Conservation (phyloP, 164 flowering plant genomes). For the Kingdonia uniflora region DNA sequence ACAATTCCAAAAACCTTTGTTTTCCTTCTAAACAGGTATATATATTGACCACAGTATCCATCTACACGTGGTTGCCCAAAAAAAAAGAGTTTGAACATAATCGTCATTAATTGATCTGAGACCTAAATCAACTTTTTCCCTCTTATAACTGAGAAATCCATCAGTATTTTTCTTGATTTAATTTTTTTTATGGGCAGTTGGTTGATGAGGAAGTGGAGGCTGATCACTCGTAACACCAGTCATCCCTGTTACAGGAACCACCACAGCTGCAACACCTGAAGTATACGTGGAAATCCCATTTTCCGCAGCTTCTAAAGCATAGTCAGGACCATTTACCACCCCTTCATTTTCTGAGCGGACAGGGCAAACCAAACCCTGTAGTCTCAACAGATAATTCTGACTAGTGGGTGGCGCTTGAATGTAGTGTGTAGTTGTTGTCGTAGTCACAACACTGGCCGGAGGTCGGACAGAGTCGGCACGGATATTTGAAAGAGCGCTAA, state of each 20-base stretch:
- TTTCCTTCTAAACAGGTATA: too few relatives aligned
- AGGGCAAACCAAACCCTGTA: slow-evolving; percentile 70
- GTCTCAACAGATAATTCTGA: slow-evolving; percentile 62
- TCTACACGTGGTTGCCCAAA: too few relatives aligned
- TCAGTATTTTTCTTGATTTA: too few relatives aligned
- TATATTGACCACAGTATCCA: too few relatives aligned
- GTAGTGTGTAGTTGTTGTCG: slow-evolving; percentile 44
- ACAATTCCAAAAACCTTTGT: too few relatives aligned
- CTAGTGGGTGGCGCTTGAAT: slow-evolving; percentile 49
- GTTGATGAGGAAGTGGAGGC: slow-evolving; percentile 4
- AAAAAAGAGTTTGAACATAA: too few relatives aligned
- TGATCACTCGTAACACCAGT: slow-evolving; percentile 6
- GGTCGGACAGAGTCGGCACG: slow-evolving; percentile 56
- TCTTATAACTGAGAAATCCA: too few relatives aligned
- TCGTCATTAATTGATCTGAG: too few relatives aligned
- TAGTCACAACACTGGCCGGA: slow-evolving; percentile 34
- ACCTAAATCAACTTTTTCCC: too few relatives aligned
- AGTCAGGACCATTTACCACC: slow-evolving; percentile 21
- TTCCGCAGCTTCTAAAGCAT: slow-evolving; percentile 38
- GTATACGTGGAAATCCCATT: slow-evolving; percentile 21
- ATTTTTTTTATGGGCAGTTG: too few relatives aligned
- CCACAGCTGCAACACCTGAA: background rate
- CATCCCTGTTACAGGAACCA: slow-evolving; percentile 1
- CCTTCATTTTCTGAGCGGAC: slow-evolving; percentile 49
- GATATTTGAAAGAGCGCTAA: slow-evolving; percentile 75